Evolutionary conservation across 352 stramenopile genomes (phyloP).

Genomic region (Globisporangium iwayamae): DNA sequence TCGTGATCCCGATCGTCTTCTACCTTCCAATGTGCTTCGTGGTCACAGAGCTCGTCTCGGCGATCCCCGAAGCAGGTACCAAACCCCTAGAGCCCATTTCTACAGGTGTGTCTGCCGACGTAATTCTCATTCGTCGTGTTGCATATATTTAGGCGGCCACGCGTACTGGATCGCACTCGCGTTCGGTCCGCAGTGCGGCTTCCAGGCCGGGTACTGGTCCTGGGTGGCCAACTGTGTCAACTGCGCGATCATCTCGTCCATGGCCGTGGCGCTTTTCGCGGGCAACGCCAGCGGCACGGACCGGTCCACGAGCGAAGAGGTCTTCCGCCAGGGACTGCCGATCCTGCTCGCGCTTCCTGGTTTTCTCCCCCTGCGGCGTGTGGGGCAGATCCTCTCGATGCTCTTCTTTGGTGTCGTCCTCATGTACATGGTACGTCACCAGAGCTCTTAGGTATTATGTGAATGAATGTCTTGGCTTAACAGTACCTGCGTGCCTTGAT

Average conservation of each 20-base stretch:
- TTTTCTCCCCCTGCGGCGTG: conserved; percentile 38
- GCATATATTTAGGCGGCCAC: conserved; percentile 28
- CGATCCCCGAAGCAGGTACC: conserved; percentile 33
- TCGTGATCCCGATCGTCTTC: conserved; percentile 41
- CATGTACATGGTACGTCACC: conserved; percentile 32
- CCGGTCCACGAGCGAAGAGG: conserved; percentile 34
- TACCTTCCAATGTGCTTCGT: conserved; percentile 46
- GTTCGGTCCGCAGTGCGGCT: conserved; percentile 63
- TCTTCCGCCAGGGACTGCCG: conserved; percentile 41
- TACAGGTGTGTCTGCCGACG: not conserved
- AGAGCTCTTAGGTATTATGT: not conserved
- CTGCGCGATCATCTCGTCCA: conserved; percentile 63
- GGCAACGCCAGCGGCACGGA: conserved; percentile 14
- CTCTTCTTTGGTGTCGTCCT: conserved; percentile 33
- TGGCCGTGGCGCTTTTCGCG: conserved; percentile 30
- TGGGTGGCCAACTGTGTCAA: conserved; percentile 81
- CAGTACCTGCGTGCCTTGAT: not conserved
- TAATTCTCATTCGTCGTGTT: not conserved
- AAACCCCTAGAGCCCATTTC: not conserved
- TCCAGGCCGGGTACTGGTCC: conserved; percentile 79
- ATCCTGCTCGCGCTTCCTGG: conserved; percentile 45
- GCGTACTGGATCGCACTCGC: conserved; percentile 68
- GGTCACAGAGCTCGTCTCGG: conserved; percentile 43
- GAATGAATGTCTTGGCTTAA: not conserved
- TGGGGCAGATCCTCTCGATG: conserved; percentile 29